These are phyloP conservation scores for Cryoendolithus antarcticus DNA, from an alignment of 2,329 filamentous ascomycete species.

Conservation along the genomic window DNA sequence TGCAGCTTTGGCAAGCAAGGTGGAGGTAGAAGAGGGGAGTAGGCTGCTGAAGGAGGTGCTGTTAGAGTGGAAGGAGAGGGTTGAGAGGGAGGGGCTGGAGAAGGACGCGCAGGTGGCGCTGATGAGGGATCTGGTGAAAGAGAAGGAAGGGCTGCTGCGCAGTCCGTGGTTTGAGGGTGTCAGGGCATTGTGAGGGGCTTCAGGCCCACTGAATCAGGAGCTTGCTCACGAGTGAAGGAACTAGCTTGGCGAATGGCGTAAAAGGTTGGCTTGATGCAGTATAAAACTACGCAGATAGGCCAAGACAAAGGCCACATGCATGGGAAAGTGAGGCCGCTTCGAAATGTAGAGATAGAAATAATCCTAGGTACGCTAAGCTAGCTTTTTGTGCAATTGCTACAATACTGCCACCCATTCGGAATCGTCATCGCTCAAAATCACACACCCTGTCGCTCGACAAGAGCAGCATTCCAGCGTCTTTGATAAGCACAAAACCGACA, in stretches of 20 bases:
- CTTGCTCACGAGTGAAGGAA: not conserved
- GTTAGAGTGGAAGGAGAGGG: conserved; percentile 67
- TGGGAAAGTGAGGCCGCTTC: not conserved
- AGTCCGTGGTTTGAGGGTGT: conserved; percentile 57
- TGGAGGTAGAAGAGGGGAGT: conserved; percentile 84
- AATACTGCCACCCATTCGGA: too few relatives aligned
- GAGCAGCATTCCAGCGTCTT: too few relatives aligned
- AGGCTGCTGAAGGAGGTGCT: conserved; percentile 72
- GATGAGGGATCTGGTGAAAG: conserved; percentile 67
- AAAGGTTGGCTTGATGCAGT: too few relatives aligned
- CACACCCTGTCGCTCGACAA: too few relatives aligned
- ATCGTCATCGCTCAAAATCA: too few relatives aligned
- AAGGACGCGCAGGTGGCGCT: conserved; percentile 65
- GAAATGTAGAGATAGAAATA: not conserved
- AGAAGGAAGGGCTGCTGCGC: conserved; percentile 50
- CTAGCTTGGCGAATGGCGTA: not conserved
- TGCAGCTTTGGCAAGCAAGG: conserved; percentile 52
- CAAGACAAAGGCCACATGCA: not conserved
- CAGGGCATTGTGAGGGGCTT: conserved; percentile 32
- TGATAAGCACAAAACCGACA: too few relatives aligned
- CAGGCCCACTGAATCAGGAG: not conserved
- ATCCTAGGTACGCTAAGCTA: too few relatives aligned
- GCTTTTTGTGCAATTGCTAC: too few relatives aligned
- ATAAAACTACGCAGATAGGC: not conserved
- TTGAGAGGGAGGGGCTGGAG: conserved; percentile 43